Percentiles rank a stretch among this genome's conserved stretches.
These are phyloP conservation scores for Tricholoma hemisulphureum DNA, from an alignment of 768 basidiomycete species.

Conservation along the genomic window DNA sequence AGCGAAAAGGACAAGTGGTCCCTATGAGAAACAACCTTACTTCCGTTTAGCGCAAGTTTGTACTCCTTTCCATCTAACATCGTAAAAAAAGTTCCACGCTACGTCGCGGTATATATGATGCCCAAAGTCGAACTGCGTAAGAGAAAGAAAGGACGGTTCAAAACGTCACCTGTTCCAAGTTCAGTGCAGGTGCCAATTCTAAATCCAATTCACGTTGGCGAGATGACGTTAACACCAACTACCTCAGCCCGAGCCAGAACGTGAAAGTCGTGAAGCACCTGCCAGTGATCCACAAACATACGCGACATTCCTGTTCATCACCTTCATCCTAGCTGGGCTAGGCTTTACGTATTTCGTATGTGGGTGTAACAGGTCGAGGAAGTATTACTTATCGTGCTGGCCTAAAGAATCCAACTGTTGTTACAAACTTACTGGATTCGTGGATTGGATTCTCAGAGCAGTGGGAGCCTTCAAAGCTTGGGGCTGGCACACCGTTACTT, in stretches of 20 bases:
- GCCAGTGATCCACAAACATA: not conserved
- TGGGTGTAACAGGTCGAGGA: not conserved
- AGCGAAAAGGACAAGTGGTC: no score
- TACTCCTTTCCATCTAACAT: no score
- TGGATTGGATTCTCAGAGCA: slow-evolving; percentile 45
- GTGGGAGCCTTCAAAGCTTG: slow-evolving; percentile 24
- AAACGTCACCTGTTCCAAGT: not conserved
- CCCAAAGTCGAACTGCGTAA: slow-evolving; percentile 2
- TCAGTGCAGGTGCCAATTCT: slow-evolving; percentile 5
- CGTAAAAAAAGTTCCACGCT: no score
- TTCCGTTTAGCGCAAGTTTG: no score
- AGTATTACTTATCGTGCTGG: not conserved
- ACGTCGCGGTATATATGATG: no score
- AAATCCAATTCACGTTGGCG: not conserved
- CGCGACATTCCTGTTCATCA: not conserved
- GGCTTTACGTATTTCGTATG: slow-evolving; percentile 12
- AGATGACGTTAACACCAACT: not conserved
- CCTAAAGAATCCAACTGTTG: slow-evolving; percentile 13
- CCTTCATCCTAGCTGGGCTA: slow-evolving; percentile 5
- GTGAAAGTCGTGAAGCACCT: not conserved
- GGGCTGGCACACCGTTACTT: slow-evolving; percentile 18
- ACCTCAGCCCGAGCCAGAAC: no score
- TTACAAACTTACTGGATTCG: slow-evolving; percentile 29
- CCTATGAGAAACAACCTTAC: no score
- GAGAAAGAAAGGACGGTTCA: slow-evolving; percentile 8